Evolutionary conservation across 2,329 filamentous ascomycete species (phyloP).

Genomic region (Blumeriella jaapii): DNA sequence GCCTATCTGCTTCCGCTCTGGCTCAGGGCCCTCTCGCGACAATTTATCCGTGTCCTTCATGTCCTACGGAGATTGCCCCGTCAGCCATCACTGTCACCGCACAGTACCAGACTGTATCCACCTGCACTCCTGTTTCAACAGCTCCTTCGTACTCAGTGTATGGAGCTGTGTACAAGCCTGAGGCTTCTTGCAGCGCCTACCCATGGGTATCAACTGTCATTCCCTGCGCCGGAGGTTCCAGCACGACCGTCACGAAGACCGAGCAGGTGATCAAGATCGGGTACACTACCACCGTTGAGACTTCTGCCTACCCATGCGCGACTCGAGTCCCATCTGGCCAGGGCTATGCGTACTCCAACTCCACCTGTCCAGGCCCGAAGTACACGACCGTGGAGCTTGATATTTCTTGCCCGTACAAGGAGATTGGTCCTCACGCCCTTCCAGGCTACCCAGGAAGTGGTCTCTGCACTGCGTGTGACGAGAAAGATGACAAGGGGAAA

Average conservation of each 20-base stretch:
- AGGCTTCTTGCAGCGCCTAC: constrained; percentile 4
- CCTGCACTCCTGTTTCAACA: constrained; percentile 3
- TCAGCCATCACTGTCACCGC: constrained; percentile 7
- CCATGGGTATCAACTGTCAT: constrained; percentile 11
- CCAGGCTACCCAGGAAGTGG: constrained; percentile 7
- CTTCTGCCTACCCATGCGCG: constrained; percentile 1
- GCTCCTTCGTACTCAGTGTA: background rate
- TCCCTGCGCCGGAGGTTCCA: constrained; percentile 1
- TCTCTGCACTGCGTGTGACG: constrained; percentile 8
- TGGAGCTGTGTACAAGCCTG: background rate
- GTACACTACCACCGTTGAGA: constrained; percentile 5
- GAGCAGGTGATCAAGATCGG: constrained; percentile 4
- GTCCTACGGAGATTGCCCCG: constrained; percentile 2
- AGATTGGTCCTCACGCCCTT: constrained; percentile 1
- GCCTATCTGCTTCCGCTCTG: background rate
- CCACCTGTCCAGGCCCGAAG: background rate
- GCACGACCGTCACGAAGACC: constrained; percentile 8
- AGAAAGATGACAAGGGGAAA: constrained; percentile 1
- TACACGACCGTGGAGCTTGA: constrained; percentile 2
- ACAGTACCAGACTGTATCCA: constrained; percentile 12
- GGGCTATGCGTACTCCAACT: background rate
- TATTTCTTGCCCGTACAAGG: constrained; percentile 1
- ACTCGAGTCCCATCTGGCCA: constrained; percentile 3
- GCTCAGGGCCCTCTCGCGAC: constrained; percentile 5
- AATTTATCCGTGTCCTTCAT: constrained; percentile 9